Evolutionary conservation across 805 yeast genomes (phyloP), one percentile per base, ranked within the genome.

Genomic region (Starmera dryadoides): DNA sequence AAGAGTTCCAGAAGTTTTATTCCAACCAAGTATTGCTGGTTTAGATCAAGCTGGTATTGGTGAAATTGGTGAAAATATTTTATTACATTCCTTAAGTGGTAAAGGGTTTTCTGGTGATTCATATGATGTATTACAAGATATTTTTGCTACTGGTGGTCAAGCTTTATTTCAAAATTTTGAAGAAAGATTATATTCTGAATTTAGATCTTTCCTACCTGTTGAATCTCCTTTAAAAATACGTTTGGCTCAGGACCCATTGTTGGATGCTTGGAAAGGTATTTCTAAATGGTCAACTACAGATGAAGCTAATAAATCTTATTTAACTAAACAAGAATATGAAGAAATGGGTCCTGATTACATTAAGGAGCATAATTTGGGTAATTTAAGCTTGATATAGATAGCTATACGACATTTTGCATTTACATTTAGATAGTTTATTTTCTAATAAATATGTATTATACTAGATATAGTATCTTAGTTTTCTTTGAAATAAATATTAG

Each of bases 261-360:
- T 75, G 23, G 98, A 91, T 59, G 77, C 97, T 1, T 93, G 98
- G 98, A 80, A 69, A 52, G 98, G 98, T 22, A 88, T 93, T 95
- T 79, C 86, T 11, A 73, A 74, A 51, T 86, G 95, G 85, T 66
- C 89, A 6, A 50, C 51, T 3, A 67, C 72, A 18, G 69, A 61
- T 1, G 76, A 69, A 15, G 68, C 72, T 30, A 50, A 65, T 21
- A 48, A 62, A 2, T 63, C 75, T 9, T 77, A 70, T 42, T 66
- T 91, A 19, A 72, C 93, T 0, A 75, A 71, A 47, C 61, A 70
- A 40, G 95, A 89, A 45, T 93, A 87, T 54, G 82, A 81, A 34
- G 98, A 93, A 59, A 76, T 73, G 68, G 99, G 98, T 0, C 69
- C 86, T 0, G 96, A 86, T 40, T 91, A 88, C 56, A 77, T 89